These are phyloP conservation scores for Kazachstania martiniae DNA, from an alignment of 805 yeast species.

Conservation along the genomic window DNA sequence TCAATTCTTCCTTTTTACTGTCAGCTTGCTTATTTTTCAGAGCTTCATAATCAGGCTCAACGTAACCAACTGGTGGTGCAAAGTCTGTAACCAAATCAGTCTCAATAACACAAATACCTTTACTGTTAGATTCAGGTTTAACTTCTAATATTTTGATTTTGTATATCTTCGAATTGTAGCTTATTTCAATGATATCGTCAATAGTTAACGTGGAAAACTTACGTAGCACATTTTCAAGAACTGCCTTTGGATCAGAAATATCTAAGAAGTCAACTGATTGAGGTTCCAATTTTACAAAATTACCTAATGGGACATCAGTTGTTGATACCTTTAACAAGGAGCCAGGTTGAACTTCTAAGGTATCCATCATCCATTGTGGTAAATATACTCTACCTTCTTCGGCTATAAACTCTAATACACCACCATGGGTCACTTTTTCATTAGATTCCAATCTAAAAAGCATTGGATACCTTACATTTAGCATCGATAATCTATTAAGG, in stretches of 20 bases:
- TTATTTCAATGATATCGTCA: slow-evolving; percentile 73
- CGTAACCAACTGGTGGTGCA: slow-evolving; percentile 98
- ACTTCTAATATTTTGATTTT: slow-evolving; percentile 79
- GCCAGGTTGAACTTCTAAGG: slow-evolving; percentile 66
- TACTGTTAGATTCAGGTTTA: slow-evolving; percentile 55
- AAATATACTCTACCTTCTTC: slow-evolving; percentile 93
- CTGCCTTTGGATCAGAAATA: slow-evolving; percentile 93
- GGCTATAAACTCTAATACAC: slow-evolving; percentile 92
- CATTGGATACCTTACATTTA: slow-evolving; percentile 94
- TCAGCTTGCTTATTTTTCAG: slow-evolving; percentile 18
- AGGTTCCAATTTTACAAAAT: slow-evolving; percentile 88
- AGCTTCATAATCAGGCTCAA: slow-evolving; percentile 65
- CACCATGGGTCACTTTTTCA: slow-evolving; percentile 67
- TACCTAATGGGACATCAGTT: slow-evolving; percentile 76
- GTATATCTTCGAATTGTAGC: slow-evolving; percentile 68
- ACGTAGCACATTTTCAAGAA: slow-evolving; percentile 81
- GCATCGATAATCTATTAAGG: slow-evolving; percentile 73
- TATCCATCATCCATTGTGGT: slow-evolving; percentile 94
- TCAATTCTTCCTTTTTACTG: slow-evolving; percentile 26
- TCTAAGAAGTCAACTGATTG: slow-evolving; percentile 89
- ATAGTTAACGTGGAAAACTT: slow-evolving; percentile 82
- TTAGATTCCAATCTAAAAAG: slow-evolving; percentile 70
- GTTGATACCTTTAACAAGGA: slow-evolving; percentile 64
- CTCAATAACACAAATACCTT: slow-evolving; percentile 88
- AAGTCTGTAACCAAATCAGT: slow-evolving; percentile 95